Percentiles rank a stretch among this genome's conserved stretches.
Conservation (phyloP, 2,329 filamentous ascomycete species). For the Cladosporium halotolerans region DNA sequence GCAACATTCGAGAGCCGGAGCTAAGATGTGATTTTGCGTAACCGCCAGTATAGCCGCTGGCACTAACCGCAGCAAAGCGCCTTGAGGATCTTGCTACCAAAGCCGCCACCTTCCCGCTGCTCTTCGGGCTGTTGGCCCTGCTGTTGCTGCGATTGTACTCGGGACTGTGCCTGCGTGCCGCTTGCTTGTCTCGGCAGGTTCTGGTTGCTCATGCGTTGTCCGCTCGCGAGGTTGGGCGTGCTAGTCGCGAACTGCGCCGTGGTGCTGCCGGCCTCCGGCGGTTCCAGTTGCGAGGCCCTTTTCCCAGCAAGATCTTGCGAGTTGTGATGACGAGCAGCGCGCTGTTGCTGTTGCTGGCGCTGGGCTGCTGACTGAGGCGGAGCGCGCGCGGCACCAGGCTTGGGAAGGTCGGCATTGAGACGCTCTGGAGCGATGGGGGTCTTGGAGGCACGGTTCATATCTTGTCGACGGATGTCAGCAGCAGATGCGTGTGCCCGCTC, state of each 20-base stretch:
- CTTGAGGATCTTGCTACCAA: constrained; percentile 90
- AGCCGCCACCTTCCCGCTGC: constrained; percentile 59
- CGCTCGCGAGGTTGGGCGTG: constrained; percentile 50
- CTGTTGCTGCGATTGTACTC: background rate
- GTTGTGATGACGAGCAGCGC: constrained; percentile 24
- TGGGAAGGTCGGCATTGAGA: constrained; percentile 44
- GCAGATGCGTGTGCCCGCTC: constrained; percentile 70
- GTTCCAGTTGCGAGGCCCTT: constrained; percentile 73
- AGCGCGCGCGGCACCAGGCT: constrained; percentile 58
- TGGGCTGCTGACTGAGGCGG: constrained; percentile 71
- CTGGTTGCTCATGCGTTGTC: constrained; percentile 9
- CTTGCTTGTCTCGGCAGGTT: constrained; percentile 4
- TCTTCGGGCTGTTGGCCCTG: constrained; percentile 43
- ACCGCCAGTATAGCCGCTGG: constrained; percentile 10
- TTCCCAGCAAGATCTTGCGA: constrained; percentile 40
- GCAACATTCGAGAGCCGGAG: background rate
- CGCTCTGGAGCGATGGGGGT: constrained; percentile 41
- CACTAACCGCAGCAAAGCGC: constrained; percentile 73
- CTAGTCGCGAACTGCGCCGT: constrained; percentile 97
- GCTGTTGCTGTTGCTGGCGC: constrained; percentile 37
- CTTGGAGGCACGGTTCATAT: constrained; percentile 56
- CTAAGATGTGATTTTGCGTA: constrained; percentile 4
- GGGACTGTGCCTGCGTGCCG: constrained; percentile 31
- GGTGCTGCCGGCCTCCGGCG: constrained; percentile 68
- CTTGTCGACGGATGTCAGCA: constrained; percentile 60